These are phyloP conservation scores for Cytospora piceae DNA, from an alignment of 2,329 filamentous ascomycete species.

Conservation along the genomic window DNA sequence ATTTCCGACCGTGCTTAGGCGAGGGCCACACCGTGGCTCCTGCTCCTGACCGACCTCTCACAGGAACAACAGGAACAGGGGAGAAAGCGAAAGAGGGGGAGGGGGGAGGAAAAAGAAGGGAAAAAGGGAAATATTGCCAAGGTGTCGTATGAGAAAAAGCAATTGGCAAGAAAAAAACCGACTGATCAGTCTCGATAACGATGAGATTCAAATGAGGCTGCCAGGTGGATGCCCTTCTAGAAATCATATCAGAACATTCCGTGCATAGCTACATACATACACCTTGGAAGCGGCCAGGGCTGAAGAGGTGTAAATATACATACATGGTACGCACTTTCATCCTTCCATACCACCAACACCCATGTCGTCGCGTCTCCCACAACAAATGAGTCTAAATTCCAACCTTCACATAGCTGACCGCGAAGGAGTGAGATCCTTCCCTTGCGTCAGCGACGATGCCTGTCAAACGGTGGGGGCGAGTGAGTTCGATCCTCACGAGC, in stretches of 20 bases:
- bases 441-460: neutral
- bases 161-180: neutral
- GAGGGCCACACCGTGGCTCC: neutral
- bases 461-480: neutral
- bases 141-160: neutral
- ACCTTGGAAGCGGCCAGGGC: no score
- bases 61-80: no score
- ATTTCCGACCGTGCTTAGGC: constrained; percentile 2
- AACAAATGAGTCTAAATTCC: neutral
- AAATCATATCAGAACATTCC: neutral
- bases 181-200: neutral
- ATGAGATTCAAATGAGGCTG: neutral
- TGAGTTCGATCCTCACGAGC: neutral
- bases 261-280: no score
- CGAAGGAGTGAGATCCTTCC: neutral
- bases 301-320: no score
- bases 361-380: neutral
- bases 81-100: no score
- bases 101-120: neutral
- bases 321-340: no score
- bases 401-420: no score
- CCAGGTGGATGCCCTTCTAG: neutral
- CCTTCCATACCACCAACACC: neutral
- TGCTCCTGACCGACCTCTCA: neutral
- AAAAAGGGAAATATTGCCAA: neutral